phyloP scores from a whole-genome alignment of 371 early-diverging fungal genomes.

The Mucor lusitanicus region DNA sequence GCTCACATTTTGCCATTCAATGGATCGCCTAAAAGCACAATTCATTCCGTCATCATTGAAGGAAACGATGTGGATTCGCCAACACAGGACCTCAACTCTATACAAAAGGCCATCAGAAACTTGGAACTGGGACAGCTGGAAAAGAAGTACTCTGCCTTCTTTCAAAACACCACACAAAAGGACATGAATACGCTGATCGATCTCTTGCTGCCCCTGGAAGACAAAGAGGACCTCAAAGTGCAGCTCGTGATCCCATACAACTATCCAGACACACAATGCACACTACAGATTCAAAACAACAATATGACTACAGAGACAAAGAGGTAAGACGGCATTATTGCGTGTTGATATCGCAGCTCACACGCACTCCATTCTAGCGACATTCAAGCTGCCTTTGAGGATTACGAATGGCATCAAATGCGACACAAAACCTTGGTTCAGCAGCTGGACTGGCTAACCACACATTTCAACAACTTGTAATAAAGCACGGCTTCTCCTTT shows the following conservation, averaged over 20 bases:
- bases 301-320: constrained; percentile 24
- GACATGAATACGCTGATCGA: constrained; percentile 25
- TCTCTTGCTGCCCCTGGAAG: constrained; percentile 25
- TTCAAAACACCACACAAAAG: constrained; percentile 21
- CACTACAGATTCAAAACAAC: constrained; percentile 33
- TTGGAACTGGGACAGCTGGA: constrained; percentile 45
- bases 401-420: constrained; percentile 41
- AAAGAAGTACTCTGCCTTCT: constrained; percentile 30
- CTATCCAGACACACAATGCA: constrained; percentile 43
- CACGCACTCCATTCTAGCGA: constrained; percentile 9
- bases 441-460: constrained; percentile 48
- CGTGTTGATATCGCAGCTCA: not conserved
- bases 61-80: not conserved
- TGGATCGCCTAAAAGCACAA: constrained; percentile 21
- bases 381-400: constrained; percentile 40
- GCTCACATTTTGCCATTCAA: constrained; percentile 47
- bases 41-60: constrained; percentile 15
- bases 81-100: constrained; percentile 24
- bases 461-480: constrained; percentile 19
- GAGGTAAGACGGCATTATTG: constrained; percentile 27
- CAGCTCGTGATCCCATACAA: constrained; percentile 33
- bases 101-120: constrained; percentile 42
- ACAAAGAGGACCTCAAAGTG: constrained; percentile 26
- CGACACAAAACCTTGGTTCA: constrained; percentile 42
- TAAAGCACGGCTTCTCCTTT: not conserved